Evolutionary conservation across 1,284 basidiomycete genomes (phyloP), one percentile per base, ranked within the genome.

Genomic region (Ceratobasidium sp.): DNA sequence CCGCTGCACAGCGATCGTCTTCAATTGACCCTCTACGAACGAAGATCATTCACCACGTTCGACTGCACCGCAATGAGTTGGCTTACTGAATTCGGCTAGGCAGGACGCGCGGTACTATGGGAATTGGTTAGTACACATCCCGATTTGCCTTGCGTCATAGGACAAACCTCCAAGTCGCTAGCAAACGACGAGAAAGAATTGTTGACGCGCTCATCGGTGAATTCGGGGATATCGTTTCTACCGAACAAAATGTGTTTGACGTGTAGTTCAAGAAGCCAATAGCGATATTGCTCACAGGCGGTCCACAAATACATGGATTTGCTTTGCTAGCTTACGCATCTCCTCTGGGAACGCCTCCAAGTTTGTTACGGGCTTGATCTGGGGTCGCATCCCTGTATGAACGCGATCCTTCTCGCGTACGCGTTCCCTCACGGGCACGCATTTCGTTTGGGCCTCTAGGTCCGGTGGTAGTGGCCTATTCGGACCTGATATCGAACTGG

Each of bases 91-190:
- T 75, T 87, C 87, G 72, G 84, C 84, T 65, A 92, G 81, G 79
- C 90, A 91, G 50, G 87, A 89, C 27, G 90, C 86, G 89, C 90
- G 91, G 77, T 91, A 91, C 89, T 90, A 75, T n/a, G 19, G 14
- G 11, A 47, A 14, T 41, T 5, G 36, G 36, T 41, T 11, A 41
- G 11, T 41, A 4, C 36, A 41, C 11, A 41, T 41, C 36, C 11
- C 11, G 4, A 41, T 5, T 11, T 11, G 11, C 36, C 36, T 11
- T 11, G 36, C 11, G 36, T 41, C 36, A 41, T 11, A 41, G 11
- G 36, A 41, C 36, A 11, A 5, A 71, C 66, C 66, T 88, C 89
- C 65, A 93, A 82, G 80, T 93, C 91, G 0, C 87, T 87, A 79
- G 90, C 88, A 72, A 92, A 89, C 4, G 88, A 86, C 73, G 86